Evolutionary conservation across 2,329 filamentous ascomycete species (phyloP).

Genomic region (Metarhizium humberi): DNA sequence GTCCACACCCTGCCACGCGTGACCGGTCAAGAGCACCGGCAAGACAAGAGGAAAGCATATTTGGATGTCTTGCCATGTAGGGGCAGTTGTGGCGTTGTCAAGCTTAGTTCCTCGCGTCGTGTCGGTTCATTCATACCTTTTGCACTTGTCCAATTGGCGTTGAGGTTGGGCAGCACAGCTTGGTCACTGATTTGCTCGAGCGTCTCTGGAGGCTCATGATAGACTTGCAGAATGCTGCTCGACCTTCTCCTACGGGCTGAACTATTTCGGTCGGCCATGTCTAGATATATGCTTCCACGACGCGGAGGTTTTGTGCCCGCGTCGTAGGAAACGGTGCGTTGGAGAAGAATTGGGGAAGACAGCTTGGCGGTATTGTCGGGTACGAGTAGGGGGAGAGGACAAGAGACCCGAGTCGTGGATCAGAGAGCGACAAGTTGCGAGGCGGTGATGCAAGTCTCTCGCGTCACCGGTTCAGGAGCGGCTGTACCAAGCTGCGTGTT

Average conservation of each 20-base stretch:
- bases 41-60: background rate
- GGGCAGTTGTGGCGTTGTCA: slow-evolving; percentile 1
- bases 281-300: slow-evolving; percentile 50
- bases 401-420: slow-evolving; percentile 2
- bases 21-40: background rate
- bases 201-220: slow-evolving; percentile 92
- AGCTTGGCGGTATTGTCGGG: slow-evolving; percentile 78
- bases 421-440: slow-evolving; percentile 5
- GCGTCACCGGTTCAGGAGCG: background rate
- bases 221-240: slow-evolving; percentile 86
- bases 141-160: slow-evolving; percentile 97
- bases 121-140: slow-evolving; percentile 60
- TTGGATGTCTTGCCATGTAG: background rate
- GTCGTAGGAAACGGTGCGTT: slow-evolving; percentile 87
- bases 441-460: slow-evolving; percentile 2
- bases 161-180: slow-evolving; percentile 86
- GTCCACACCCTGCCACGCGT: background rate
- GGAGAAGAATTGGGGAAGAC: slow-evolving; percentile 81
- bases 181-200: slow-evolving; percentile 97
- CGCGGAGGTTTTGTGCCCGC: slow-evolving; percentile 62
- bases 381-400: slow-evolving; percentile 6
- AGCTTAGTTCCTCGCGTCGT: background rate
- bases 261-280: slow-evolving; percentile 53
- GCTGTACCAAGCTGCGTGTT: background rate
- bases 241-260: slow-evolving; percentile 79